phyloP scores from a whole-genome alignment of 2,329 filamentous ascomycete genomes.

The Arthrocladium fulminans region DNA sequence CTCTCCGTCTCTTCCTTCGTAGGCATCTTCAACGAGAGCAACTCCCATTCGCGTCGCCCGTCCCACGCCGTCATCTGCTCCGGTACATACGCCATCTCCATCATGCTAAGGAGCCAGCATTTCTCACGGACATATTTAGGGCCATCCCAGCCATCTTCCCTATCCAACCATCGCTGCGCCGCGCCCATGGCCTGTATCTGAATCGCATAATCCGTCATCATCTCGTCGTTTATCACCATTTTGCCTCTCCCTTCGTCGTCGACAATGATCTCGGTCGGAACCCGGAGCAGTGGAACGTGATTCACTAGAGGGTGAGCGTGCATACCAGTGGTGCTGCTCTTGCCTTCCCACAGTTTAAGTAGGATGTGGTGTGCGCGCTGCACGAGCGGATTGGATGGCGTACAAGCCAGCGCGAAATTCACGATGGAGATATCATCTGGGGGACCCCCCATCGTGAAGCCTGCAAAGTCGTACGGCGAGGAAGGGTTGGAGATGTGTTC shows the following conservation, averaged over 20 bases:
- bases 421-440: constrained; percentile 30
- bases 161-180: constrained; percentile 36
- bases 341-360: constrained; percentile 45
- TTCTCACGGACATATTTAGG: constrained; percentile 43
- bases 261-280: constrained; percentile 24
- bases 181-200: constrained; percentile 48
- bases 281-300: constrained; percentile 33
- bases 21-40: constrained; percentile 40
- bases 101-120: constrained; percentile 44
- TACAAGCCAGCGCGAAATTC: constrained; percentile 42
- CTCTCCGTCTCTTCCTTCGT: constrained; percentile 33
- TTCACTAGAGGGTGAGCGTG: constrained; percentile 39
- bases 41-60: constrained; percentile 41
- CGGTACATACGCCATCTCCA: constrained; percentile 45
- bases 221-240: constrained; percentile 33
- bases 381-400: constrained; percentile 40
- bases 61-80: constrained; percentile 47
- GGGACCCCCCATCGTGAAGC: constrained; percentile 36
- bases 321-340: constrained; percentile 44
- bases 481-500: constrained; percentile 38
- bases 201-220: constrained; percentile 48
- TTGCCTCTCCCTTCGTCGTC: constrained; percentile 25
- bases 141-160: constrained; percentile 43
- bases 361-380: constrained; percentile 41
- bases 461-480: constrained; percentile 41